A percentile compares a stretch with the other conserved stretches of the same genome.
Conservation (phyloP, 2,329 filamentous ascomycete species). For the Claviceps sp. region DNA sequence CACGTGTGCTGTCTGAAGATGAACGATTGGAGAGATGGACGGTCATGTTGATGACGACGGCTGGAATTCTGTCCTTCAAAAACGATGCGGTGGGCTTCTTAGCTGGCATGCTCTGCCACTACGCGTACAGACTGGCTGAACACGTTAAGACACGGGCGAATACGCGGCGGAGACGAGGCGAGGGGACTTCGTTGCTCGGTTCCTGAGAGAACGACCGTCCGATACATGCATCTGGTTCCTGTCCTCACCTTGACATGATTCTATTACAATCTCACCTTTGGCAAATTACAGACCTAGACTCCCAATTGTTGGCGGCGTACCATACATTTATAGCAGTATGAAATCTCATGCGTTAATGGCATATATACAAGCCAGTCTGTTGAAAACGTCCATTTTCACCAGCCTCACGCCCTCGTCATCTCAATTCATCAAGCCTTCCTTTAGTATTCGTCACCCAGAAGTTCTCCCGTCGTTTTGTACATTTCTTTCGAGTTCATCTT, state of each 20-base stretch:
- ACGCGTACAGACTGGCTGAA: conserved; percentile 43
- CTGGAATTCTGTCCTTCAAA: conserved; percentile 68
- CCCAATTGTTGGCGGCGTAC: too few relatives aligned
- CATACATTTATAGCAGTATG: too few relatives aligned
- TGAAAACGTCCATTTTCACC: too few relatives aligned
- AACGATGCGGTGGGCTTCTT: conserved; percentile 84
- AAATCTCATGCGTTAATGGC: too few relatives aligned
- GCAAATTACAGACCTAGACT: too few relatives aligned
- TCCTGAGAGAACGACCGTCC: conserved; percentile 2
- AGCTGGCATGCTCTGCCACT: conserved; percentile 69
- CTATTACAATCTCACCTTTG: too few relatives aligned
- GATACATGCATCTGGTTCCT: too few relatives aligned
- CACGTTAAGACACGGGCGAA: conserved; percentile 25
- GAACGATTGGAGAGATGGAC: conserved; percentile 69
- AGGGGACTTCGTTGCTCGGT: conserved; percentile 19
- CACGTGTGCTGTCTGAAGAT: conserved; percentile 45
- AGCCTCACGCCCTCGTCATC: too few relatives aligned
- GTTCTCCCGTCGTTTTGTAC: not conserved
- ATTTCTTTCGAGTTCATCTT: not conserved
- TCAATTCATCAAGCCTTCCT: too few relatives aligned
- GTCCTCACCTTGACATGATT: too few relatives aligned
- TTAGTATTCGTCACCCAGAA: too few relatives aligned
- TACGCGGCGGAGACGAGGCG: conserved; percentile 5
- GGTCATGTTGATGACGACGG: conserved; percentile 81
- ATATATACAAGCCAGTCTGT: too few relatives aligned